A percentile compares a stretch with the other conserved stretches of the same genome.
Conservation (phyloP, 202 grass and related monocot genomes). For the Miscanthus sacchariflorus region DNA sequence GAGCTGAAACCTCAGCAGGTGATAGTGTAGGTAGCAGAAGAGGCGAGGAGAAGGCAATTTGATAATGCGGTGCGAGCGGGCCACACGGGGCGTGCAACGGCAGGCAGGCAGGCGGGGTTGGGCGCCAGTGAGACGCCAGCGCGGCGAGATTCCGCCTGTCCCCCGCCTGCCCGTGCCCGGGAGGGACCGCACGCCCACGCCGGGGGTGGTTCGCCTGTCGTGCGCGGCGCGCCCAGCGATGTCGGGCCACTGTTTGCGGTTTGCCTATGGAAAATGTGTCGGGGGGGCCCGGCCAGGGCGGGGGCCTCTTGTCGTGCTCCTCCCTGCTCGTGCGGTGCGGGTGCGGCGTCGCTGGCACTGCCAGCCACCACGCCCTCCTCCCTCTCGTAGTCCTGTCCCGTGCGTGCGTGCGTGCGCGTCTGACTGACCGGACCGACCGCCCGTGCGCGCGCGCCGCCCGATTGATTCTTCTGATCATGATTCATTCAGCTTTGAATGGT, state of each 20-base stretch:
- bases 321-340: neutral
- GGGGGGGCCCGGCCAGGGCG: neutral
- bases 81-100: slow-evolving; percentile 42
- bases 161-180: neutral
- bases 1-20: neutral
- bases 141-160: slow-evolving; percentile 53
- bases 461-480: neutral
- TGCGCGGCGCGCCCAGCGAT: slow-evolving; percentile 16
- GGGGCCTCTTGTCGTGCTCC: neutral
- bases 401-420: too few relatives aligned
- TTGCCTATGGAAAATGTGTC: slow-evolving; percentile 56
- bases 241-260: neutral
- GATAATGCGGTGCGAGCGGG: slow-evolving; percentile 28
- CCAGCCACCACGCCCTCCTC: neutral
- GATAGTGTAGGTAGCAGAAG: neutral
- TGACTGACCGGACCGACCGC: neutral
- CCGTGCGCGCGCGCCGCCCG: neutral
- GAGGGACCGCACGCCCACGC: neutral
- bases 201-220: slow-evolving; percentile 48
- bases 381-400: too few relatives aligned
- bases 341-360: slow-evolving; percentile 21
- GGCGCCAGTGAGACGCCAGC: slow-evolving; percentile 41
- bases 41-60: neutral
- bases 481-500: slow-evolving; percentile 16
- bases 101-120: slow-evolving; percentile 29